Base-by-base conservation (phyloP, 2,329 filamentous ascomycete species). In the Ascochyta viciae-villosae region DNA sequence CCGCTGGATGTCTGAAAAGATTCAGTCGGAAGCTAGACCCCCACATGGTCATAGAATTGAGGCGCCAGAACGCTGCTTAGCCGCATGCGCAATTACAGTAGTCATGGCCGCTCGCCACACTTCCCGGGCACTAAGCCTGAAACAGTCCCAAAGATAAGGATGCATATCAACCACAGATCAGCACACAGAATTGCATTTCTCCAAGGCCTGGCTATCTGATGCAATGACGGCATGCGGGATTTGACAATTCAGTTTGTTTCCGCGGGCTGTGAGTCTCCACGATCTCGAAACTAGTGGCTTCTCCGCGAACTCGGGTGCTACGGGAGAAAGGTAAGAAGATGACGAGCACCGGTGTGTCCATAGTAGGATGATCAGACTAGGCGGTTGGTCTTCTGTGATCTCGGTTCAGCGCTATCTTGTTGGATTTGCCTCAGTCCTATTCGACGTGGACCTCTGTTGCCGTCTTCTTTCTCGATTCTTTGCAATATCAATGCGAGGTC, bases 101-200 rank as follows among this genome's bases (percentile, higher is more conserved):
- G 19, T 31, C 8, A 31, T 8, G 31, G 35, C 16, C 10, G 41
- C 31, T 47, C 47, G 37, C 53, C 47, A 47, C 53, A 56, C 42
- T 6, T 13, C 6, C 37, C 33, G 38, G 31, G 49, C 66, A 58
- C 70, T 70, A 72, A 47, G 22, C 66, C 61, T 45, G 46, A 61
- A 69, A 50, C 50, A 47, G 61, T 35, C 43, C 45, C 29, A 66
- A 61, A 74, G 72, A 75, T 75, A 75, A 75, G 72, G 65, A 62
- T 63, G 71, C 70, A 72, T 71, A 65, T 54, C 50, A 47, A 42
- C 37, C 34, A 33, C 50, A 53, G 51, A 64, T 68, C 65, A 60
- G 38, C 60, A 49, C 50, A 51, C 57, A 41, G 40, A 51, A 49
- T 54, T 59, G 51, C 26, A 31, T 55, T 37, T 51, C 47, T 56